Evolutionary conservation across 1,284 basidiomycete species (phyloP).

Genomic region (Ustanciosporium gigantosporum): DNA sequence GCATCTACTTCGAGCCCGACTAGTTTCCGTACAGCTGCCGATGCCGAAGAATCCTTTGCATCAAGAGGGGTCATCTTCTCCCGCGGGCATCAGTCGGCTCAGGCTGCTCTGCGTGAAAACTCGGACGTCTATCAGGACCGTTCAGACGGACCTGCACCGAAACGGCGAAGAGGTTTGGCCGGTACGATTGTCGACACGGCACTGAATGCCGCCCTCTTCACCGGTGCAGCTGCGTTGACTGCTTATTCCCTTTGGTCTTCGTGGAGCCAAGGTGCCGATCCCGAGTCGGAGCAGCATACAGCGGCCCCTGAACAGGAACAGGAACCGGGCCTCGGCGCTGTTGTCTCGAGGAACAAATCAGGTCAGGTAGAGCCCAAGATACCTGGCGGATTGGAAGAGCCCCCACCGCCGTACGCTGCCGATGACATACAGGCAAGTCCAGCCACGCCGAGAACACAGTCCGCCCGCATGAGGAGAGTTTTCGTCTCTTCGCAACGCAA

Average conservation of each 20-base stretch:
- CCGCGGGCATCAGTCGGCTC: slow-evolving; percentile 17
- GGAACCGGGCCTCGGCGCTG: slow-evolving; percentile 17
- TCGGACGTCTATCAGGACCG: slow-evolving; percentile 6
- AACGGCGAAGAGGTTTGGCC: slow-evolving; percentile 35
- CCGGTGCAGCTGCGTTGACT: slow-evolving; percentile 45
- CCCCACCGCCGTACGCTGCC: slow-evolving; percentile 29
- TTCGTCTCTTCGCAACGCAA: slow-evolving; percentile 36
- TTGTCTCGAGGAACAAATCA: slow-evolving; percentile 8
- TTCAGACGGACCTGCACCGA: slow-evolving; percentile 19
- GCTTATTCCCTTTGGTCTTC: slow-evolving; percentile 45
- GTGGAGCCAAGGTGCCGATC: slow-evolving; percentile 28
- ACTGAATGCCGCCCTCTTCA: slow-evolving; percentile 41
- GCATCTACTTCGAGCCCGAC: slow-evolving; percentile 15
- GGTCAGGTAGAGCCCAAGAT: not conserved
- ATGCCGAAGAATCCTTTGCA: slow-evolving; percentile 14
- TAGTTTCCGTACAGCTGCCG: slow-evolving; percentile 25
- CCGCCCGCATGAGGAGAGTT: slow-evolving; percentile 14
- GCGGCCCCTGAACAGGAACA: slow-evolving; percentile 19
- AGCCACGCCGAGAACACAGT: slow-evolving; percentile 2
- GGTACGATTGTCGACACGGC: slow-evolving; percentile 45
- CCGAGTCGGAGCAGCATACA: slow-evolving; percentile 11
- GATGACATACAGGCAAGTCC: not conserved
- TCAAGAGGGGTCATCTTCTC: slow-evolving; percentile 17
- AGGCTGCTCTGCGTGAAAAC: slow-evolving; percentile 11
- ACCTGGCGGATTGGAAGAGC: slow-evolving; percentile 29